Evolutionary conservation across 805 yeast genomes (phyloP), one percentile per base, ranked within the genome.

Genomic region (Zygotorulaspora sp.): DNA sequence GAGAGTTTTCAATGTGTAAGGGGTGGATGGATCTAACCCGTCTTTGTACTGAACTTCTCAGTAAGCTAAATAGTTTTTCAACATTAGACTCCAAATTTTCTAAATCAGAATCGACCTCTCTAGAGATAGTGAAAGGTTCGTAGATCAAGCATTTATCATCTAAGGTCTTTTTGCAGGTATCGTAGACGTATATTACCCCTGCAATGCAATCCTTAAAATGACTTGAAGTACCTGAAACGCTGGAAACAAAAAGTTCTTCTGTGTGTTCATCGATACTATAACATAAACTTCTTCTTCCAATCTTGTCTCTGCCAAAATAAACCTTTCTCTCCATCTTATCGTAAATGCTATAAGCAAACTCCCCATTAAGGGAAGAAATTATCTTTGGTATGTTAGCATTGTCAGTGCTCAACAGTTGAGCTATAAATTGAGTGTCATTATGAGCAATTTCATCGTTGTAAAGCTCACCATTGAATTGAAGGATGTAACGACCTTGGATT

Each of bases 391-490:
- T 59, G 15, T 76, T 70, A 1, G 44, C 41, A 1, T 58, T 53
- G 11, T 35, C 19, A 5, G 37, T 38, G 9, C 47, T 35, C 20
- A 83, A 54, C 20, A 51, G 50, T 1, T 65, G 50, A 32, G 66
- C 63, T 5, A 86, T 61, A 46, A 58, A 82, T 3, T 58, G 66
- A 0, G 94, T 78, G 58, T 89, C 97, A 55, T 84, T 84, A 0
- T 49, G 45, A 21, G 65, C 47, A 15, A 82, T 71, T 24, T 72
- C 81, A 1, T 57, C 48, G 45, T 80, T 80, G 58, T 92, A 92
- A 8, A 92, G 61, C 52, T 92, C 97, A 0, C 98, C 99, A 57
- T 94, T 92, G 62, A 83, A 90, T 54, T 87, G 95, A 6, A 94
- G 54, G 0, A 72, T 52, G 34, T 53, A 69, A 49, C 66, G 47